Base-by-base conservation (phyloP, 306 rosid species). In the Fragaria iinumae region DNA sequence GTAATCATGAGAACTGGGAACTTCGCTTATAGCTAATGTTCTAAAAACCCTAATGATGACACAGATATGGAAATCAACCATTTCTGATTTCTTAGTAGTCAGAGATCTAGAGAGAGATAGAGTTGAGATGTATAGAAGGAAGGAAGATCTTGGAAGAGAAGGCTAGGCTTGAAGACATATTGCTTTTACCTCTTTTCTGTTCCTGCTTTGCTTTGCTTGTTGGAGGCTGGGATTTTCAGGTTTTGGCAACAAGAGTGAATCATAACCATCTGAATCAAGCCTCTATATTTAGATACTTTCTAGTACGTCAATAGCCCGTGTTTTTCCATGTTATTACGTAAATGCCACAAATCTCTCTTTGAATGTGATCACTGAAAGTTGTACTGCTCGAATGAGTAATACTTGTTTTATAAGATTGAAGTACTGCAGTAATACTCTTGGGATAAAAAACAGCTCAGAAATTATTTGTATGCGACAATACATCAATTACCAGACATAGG, bases 211-310 rank as follows among this genome's bases (percentile, higher is more conserved):
- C 25, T 65, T 65, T 65, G 69, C 47, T 65, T 65, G 47, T 36
- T 65, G 69, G 12, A 34, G 69, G 69, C 68, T 32, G 11, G 45
- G 69, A 18, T 34, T 65, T 36, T 65, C 69, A 34, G 47, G 47
- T 65, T 65, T 34, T 65, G 69, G 69, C 11, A 64, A 64, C 69
- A 32, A 64, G 69, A 16, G 69, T 64, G 69, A 65, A 63, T 17
- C 45, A 18, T 39, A 65, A 65, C 47, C 45, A 38, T 36, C 69
- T 36, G 69, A 65, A 65, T 38, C 47, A 36, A 36, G 45, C n/a
- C 69, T 36, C 69, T 20, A 65, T 65, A 36, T 65, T 65, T 36
- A 65, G 69, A 36, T 65, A 65, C 69, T 36, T 18, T 10, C 25
- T 18, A 2, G 12, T 36, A 36, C 47, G 23, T 3, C 18, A 36